Conservation (phyloP, 2,329 filamentous ascomycete species). For the Dryadomyces quercivorus region DNA sequence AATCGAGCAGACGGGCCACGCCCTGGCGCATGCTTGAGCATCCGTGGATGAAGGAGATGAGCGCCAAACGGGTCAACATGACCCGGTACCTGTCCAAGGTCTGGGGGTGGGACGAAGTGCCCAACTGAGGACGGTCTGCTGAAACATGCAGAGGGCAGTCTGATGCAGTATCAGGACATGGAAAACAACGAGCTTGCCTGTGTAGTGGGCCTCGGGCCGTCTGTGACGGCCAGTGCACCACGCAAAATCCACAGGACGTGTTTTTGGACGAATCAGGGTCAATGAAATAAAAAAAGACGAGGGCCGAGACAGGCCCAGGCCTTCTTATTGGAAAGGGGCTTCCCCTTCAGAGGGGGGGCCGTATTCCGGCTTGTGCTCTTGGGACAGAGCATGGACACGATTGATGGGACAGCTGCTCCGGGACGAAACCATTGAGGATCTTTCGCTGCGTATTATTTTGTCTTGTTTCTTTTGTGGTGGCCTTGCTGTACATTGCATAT, state of each 20-base stretch:
- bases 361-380: neutral
- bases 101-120: slow-evolving; percentile 72
- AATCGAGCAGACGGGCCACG: slow-evolving; percentile 71
- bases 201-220: too few species aligned
- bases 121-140: neutral
- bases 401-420: neutral
- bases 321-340: neutral
- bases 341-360: neutral
- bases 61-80: slow-evolving; percentile 94
- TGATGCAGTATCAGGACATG: neutral
- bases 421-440: neutral
- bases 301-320: neutral
- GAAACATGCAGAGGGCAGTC: neutral
- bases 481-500: neutral
- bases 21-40: slow-evolving; percentile 99
- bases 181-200: neutral
- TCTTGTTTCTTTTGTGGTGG: neutral
- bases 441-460: neutral
- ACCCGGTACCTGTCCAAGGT: slow-evolving; percentile 84
- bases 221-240: too few species aligned
- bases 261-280: too few species aligned
- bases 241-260: too few species aligned
- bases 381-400: neutral
- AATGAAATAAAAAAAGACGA: neutral
- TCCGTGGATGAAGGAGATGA: slow-evolving; percentile 98